Base-by-base conservation (phyloP, 352 stramenopile genomes). In the Globisporangium abappressorium region DNA sequence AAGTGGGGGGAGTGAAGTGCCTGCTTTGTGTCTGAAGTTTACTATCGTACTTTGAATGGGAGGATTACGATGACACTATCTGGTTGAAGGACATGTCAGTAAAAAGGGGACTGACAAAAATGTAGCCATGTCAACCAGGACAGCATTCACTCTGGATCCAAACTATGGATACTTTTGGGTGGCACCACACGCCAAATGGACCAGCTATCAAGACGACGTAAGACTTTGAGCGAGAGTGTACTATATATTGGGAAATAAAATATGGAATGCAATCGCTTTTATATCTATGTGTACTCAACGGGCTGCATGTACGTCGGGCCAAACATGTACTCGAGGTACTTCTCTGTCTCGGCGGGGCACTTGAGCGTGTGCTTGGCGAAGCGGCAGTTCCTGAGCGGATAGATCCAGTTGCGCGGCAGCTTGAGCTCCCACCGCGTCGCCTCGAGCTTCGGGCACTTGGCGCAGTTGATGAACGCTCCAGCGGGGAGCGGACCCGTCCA, bases 311-410 rank as follows among this genome's bases (percentile, higher is more conserved):
- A 62, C 30, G 24, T 49, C 7, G 34, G 8, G 34, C 70, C 75
- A 67, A 73, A 79, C 65, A 81, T 70, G 43, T 72, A 43, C 57
- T 57, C 6, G 5, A 81, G 30, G 47, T 77, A 79, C 61, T 73
- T 57, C 33, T 64, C 49, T 1, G 62, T 30, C 22, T 77, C 53
- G 7, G 60, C 43, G 3, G 71, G 74, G 30, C 74, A 78, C 30
- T 66, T 69, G 15, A 77, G 47, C 12, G 62, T 65, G 8, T 63
- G 59, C 11, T 59, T 68, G 14, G 53, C 74, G 54, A 76, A 78
- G 30, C 30, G 49, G n/a, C 73, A 80, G 34, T 43, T 20, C 22
- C 46, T 26, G 26, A 79, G 62, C 15, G 73, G 70, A 41, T 70
- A 80, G 56, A 80, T 62, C 74, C 70, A 80, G 22, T 63, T 57